Evolutionary conservation across 1,284 basidiomycete species (phyloP).

Genomic region (Cutaneotrichosporon daszewskae): DNA sequence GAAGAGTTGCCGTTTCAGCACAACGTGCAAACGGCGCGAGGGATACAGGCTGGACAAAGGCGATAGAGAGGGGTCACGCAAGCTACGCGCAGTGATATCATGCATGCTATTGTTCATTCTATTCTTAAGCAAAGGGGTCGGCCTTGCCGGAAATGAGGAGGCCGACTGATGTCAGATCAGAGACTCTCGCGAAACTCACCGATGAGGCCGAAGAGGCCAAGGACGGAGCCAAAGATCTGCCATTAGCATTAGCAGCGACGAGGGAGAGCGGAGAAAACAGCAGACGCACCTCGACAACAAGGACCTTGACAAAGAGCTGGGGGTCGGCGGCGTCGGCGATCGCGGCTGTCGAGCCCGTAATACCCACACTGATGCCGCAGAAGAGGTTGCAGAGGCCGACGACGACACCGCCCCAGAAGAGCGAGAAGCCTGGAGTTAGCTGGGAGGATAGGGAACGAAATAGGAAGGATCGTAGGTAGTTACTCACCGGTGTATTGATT

Average conservation of each 20-base stretch:
- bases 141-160: slow-evolving; percentile 49
- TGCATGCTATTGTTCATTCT: slow-evolving; percentile 19
- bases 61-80: no score
- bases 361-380: slow-evolving; percentile 83
- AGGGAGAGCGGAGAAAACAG: neutral
- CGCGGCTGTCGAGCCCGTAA: slow-evolving; percentile 87
- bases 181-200: slow-evolving; percentile 54
- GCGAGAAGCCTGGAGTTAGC: slow-evolving; percentile 64
- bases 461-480: no score
- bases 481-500: slow-evolving; percentile 92
- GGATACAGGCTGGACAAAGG: no score
- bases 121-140: slow-evolving; percentile 42
- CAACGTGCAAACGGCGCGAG: no score
- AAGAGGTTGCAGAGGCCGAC: slow-evolving; percentile 85
- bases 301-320: slow-evolving; percentile 84
- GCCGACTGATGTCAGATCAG: slow-evolving; percentile 36
- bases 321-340: slow-evolving; percentile 89
- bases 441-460: slow-evolving; percentile 14
- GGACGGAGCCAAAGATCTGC: slow-evolving; percentile 83
- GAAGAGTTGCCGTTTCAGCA: no score
- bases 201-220: slow-evolving; percentile 86
- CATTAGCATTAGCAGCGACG: neutral
- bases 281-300: slow-evolving; percentile 82
- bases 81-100: no score
- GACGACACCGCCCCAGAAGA: slow-evolving; percentile 92